Percentiles rank a stretch among this genome's conserved stretches.
phyloP scores from a whole-genome alignment of 2,329 filamentous ascomycete genomes.

The Didymella glomerata region DNA sequence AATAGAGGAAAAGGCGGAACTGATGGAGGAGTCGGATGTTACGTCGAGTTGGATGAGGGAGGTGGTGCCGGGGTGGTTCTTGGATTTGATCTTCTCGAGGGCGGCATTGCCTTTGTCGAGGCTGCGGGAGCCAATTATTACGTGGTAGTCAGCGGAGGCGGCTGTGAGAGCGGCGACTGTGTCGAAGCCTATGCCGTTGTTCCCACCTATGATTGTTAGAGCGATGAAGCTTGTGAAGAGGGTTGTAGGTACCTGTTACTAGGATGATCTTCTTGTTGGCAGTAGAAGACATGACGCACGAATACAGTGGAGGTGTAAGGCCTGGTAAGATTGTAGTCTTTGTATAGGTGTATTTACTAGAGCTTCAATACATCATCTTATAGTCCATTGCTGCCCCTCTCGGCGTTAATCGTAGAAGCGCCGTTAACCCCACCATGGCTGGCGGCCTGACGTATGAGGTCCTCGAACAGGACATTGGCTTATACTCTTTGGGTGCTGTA shows the following conservation, averaged over 20 bases:
- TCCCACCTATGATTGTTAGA: constrained; percentile 29
- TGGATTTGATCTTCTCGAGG: constrained; percentile 36
- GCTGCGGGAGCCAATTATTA: constrained; percentile 41
- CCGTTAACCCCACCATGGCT: constrained; percentile 2
- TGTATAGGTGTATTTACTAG: too few species aligned
- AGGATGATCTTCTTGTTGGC: constrained; percentile 41
- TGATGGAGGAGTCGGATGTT: constrained; percentile 44
- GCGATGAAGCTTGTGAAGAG: neutral
- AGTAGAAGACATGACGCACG: neutral
- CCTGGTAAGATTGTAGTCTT: neutral
- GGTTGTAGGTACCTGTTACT: constrained; percentile 41
- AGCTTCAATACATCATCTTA: neutral
- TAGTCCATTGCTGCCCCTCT: neutral
- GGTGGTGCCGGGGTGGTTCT: constrained; percentile 40
- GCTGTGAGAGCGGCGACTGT: constrained; percentile 46
- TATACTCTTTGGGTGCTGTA: neutral
- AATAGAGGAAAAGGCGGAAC: constrained; percentile 42
- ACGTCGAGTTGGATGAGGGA: constrained; percentile 49
- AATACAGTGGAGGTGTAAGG: too few species aligned
- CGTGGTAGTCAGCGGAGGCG: constrained; percentile 37
- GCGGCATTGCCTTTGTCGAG: constrained; percentile 43
- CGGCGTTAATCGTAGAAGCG: neutral
- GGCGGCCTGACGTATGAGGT: neutral
- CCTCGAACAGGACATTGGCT: neutral
- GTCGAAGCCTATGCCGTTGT: constrained; percentile 60